Conservation (phyloP, 2,329 filamentous ascomycete genomes). For the Aspergillus puulaauensis region DNA sequence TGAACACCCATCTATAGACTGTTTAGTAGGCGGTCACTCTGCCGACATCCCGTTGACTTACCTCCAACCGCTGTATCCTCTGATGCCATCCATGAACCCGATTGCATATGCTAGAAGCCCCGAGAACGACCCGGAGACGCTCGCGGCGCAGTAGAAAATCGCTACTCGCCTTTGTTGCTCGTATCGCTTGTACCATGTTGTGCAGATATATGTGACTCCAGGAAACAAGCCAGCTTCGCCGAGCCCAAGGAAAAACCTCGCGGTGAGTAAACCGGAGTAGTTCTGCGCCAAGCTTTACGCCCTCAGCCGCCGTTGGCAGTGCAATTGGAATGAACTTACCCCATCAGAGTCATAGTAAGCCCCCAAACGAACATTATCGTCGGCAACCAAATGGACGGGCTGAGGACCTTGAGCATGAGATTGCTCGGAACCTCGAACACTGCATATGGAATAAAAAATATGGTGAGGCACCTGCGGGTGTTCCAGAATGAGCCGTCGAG, state of each 20-base stretch:
- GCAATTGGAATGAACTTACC: conserved; percentile 17
- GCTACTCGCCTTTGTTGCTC: background rate
- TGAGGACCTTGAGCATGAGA: conserved; percentile 26
- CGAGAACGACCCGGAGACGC: conserved; percentile 76
- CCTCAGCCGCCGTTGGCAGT: background rate
- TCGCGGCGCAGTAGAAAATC: conserved; percentile 76
- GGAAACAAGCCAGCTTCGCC: background rate
- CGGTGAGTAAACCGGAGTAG: background rate
- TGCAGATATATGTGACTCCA: background rate
- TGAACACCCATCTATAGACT: conserved; percentile 40
- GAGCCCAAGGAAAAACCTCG: conserved; percentile 27
- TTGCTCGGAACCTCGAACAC: conserved; percentile 26
- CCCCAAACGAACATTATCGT: conserved; percentile 31
- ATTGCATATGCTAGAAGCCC: conserved; percentile 78
- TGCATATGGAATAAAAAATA: conserved; percentile 80
- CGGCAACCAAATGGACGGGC: conserved; percentile 45
- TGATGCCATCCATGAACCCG: conserved; percentile 73
- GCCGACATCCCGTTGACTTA: too few species aligned
- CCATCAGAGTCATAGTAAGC: conserved; percentile 17
- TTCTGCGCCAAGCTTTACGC: conserved; percentile 27
- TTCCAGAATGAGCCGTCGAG: too few species aligned
- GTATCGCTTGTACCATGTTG: background rate
- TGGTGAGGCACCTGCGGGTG: conserved; percentile 51
- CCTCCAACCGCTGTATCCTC: conserved; percentile 24
- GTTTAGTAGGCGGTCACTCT: too few species aligned